phyloP scores from a whole-genome alignment of 2,329 filamentous ascomycete species.

The Fusarium mexicanum region DNA sequence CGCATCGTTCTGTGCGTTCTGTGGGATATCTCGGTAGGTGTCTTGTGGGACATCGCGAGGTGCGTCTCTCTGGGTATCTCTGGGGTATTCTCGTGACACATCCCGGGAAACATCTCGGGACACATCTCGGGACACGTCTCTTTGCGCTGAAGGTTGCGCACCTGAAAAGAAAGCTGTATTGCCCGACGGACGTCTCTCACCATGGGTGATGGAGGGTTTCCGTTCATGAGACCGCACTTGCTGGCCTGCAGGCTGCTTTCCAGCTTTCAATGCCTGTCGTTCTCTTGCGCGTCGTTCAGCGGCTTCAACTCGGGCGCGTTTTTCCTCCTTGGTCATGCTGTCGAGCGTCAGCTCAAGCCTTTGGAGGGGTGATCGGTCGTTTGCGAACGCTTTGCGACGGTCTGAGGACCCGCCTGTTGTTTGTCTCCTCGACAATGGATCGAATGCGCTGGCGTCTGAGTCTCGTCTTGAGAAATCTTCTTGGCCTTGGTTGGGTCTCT shows the following conservation, averaged over 20 bases:
- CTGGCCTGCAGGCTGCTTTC: constrained; percentile 35
- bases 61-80: constrained; percentile 22
- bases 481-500: constrained; percentile 29
- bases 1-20: constrained; percentile 21
- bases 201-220: constrained; percentile 28
- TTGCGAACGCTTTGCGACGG: constrained; percentile 71
- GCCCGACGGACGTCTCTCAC: constrained; percentile 29
- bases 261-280: constrained; percentile 56
- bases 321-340: constrained; percentile 96
- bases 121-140: constrained; percentile 22
- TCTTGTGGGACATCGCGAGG: constrained; percentile 19
- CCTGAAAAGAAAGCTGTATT: constrained; percentile 21
- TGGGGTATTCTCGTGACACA: constrained; percentile 7
- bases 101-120: background rate
- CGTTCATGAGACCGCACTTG: constrained; percentile 39
- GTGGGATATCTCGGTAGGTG: constrained; percentile 11
- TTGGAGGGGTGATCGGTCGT: constrained; percentile 89
- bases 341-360: constrained; percentile 90
- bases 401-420: constrained; percentile 53
- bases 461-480: constrained; percentile 39
- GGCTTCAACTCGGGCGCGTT: constrained; percentile 83
- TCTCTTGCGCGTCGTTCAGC: constrained; percentile 80
- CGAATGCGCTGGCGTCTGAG: constrained; percentile 32
- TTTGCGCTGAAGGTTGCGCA: constrained; percentile 21
- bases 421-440: constrained; percentile 48